phyloP scores from a whole-genome alignment of 257 asterid species.

The Nicotiana knightiana region DNA sequence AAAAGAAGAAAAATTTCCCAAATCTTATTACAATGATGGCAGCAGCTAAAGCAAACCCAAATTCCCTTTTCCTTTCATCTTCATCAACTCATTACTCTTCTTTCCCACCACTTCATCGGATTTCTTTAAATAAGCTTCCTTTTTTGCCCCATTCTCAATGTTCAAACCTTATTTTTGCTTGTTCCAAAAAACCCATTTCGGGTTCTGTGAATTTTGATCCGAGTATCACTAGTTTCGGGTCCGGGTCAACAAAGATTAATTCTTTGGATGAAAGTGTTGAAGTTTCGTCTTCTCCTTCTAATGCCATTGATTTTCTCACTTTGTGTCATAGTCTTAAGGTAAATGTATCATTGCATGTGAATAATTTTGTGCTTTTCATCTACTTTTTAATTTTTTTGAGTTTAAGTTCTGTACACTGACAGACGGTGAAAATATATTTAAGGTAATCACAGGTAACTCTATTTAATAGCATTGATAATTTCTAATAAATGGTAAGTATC shows the following conservation, averaged over 20 bases:
- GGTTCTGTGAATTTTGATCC: constrained; percentile 49
- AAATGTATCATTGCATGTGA: background rate
- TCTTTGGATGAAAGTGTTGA: constrained; percentile 10
- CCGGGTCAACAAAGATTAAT: constrained; percentile 32
- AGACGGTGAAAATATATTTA: too few species aligned
- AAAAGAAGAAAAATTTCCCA: background rate
- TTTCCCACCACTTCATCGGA: background rate
- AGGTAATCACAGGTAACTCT: too few species aligned
- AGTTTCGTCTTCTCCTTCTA: constrained; percentile 41
- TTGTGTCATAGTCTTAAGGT: constrained; percentile 88
- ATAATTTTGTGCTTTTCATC: background rate
- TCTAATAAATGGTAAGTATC: too few species aligned
- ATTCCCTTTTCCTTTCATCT: background rate
- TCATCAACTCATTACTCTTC: background rate
- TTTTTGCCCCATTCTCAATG: constrained; percentile 24
- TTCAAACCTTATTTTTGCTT: constrained; percentile 38
- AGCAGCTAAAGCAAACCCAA: background rate
- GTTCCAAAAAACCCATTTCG: constrained; percentile 46
- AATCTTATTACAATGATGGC: constrained; percentile 1
- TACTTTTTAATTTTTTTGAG: too few species aligned
- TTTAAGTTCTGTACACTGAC: too few species aligned
- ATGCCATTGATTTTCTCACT: constrained; percentile 89
- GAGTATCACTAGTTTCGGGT: constrained; percentile 26
- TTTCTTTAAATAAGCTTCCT: constrained; percentile 35
- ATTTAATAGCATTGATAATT: too few species aligned